Percentiles rank a stretch among this genome's conserved stretches.
phyloP scores from a whole-genome alignment of 2,329 filamentous ascomycete species.

The Fusarium sp. region DNA sequence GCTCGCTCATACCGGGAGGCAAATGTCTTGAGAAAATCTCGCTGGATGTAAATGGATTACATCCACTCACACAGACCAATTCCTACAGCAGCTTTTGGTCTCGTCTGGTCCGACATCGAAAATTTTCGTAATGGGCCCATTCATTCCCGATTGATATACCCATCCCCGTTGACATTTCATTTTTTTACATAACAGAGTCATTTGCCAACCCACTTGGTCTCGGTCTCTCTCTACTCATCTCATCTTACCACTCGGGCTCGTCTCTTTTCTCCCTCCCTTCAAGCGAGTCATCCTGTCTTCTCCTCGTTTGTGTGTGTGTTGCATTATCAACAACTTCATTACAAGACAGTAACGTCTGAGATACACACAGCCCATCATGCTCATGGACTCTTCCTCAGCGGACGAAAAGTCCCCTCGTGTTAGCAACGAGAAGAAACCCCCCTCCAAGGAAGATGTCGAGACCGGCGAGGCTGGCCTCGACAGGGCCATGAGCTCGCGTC shows the following conservation, averaged over 20 bases:
- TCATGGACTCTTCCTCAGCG: constrained; percentile 34
- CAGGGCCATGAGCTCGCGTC: constrained; percentile 50
- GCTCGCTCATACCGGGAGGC: constrained; percentile 26
- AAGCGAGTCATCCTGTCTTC: constrained; percentile 13
- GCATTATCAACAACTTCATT: constrained; percentile 5
- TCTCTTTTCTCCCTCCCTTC: background rate
- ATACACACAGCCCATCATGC: constrained; percentile 17
- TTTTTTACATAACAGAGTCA: constrained; percentile 41
- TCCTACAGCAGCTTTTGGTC: background rate
- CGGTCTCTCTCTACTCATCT: constrained; percentile 12
- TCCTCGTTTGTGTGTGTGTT: background rate
- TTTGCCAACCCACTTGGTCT: constrained; percentile 39
- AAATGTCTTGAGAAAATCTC: constrained; percentile 13
- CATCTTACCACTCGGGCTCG: background rate
- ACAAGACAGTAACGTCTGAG: background rate
- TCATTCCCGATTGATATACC: constrained; percentile 32
- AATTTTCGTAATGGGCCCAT: constrained; percentile 41
- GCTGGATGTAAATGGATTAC: background rate
- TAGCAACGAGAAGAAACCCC: constrained; percentile 41
- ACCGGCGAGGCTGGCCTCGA: constrained; percentile 50
- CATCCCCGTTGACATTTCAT: constrained; percentile 27
- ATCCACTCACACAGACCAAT: constrained; percentile 17
- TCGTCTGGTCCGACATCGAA: constrained; percentile 17
- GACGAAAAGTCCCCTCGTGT: constrained; percentile 43
- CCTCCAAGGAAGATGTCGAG: constrained; percentile 48